A percentile compares a stretch with the other conserved stretches of the same genome.
Evolutionary conservation across 768 basidiomycete genomes (phyloP).

Genomic region (Symmetrospora coprosmae): DNA sequence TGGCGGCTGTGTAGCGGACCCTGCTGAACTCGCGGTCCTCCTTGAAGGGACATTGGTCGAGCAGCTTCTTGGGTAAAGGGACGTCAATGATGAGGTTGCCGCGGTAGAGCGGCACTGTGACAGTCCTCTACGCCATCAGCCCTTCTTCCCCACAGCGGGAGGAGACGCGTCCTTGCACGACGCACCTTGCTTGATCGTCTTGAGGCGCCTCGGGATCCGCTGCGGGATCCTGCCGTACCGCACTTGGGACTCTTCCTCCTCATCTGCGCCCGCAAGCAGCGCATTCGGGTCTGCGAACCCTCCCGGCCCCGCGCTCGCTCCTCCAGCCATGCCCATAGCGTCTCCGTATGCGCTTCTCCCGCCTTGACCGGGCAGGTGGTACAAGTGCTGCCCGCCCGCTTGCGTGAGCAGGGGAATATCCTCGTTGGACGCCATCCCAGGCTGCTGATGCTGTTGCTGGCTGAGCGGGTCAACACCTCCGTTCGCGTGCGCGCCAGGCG

Average conservation of each 20-base stretch:
- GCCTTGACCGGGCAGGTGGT: no score
- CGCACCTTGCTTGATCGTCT: conserved; percentile 86
- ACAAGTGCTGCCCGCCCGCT: no score
- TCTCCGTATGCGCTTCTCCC: background rate
- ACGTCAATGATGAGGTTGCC: conserved; percentile 84
- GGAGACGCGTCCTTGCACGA: no score
- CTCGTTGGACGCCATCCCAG: background rate
- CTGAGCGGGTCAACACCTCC: background rate
- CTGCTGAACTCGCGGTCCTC: conserved; percentile 82
- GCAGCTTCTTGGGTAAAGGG: conserved; percentile 74
- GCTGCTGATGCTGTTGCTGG: background rate
- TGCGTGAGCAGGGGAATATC: conserved; percentile 14
- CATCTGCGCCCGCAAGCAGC: background rate
- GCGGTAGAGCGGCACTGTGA: conserved; percentile 50
- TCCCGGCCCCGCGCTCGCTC: conserved; percentile 12
- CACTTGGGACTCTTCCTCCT: conserved; percentile 28
- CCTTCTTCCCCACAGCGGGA: no score
- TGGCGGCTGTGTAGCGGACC: conserved; percentile 92
- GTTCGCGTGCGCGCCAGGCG: background rate
- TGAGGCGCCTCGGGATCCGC: conserved; percentile 72
- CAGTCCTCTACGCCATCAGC: no score
- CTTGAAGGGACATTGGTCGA: conserved; percentile 62
- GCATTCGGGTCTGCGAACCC: conserved; percentile 14
- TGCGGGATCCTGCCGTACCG: conserved; percentile 84
- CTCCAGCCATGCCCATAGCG: background rate